Evolutionary conservation across 805 yeast species (phyloP), one percentile per base, ranked within the genome.

Genomic region (Suhomyces tanzawaensis): DNA sequence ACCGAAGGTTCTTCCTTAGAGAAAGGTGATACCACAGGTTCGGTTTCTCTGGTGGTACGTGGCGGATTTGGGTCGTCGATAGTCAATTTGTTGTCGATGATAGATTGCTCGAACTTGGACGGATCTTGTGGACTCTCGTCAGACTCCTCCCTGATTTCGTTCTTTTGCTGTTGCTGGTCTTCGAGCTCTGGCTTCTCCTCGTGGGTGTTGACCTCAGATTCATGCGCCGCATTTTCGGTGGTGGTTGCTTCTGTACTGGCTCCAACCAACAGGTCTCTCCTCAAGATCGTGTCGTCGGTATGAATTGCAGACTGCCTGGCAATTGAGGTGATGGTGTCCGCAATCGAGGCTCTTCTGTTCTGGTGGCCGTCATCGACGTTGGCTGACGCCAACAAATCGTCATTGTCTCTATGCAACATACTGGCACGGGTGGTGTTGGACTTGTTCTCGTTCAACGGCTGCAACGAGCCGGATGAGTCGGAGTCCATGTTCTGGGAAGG

Each of bases 261-360:
- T 21, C 23, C 23, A 6, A 14, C 19, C 15, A 31, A 7, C 40
- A 33, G 41, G 27, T 29, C 30, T 24, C 31, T 33, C 25, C 34
- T 16, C 26, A 39, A 27, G 9, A 39, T 34, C 27, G 12, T 16
- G 5, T 35, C 42, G 19, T 36, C 35, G 12, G 42, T 41, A 18
- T 28, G 24, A 5, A 4, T 26, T 23, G 35, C 34, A 2, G 41
- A 29, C 6, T 29, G 25, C 6, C 22, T 25, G 8, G 41, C 35
- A 29, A 29, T 29, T 7, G 41, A 37, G 19, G 36, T 22, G n/a
- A 41, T 29, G 17, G 28, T 22, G 28, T 34, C 23, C 9, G 39
- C 37, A n/a, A 40, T 40, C 13, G 44, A 40, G 4, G 27, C 6
- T 29, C 34, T 32, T 28, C 41, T 17, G 6, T 32, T 6, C 4